Evolutionary conservation across 2,329 filamentous ascomycete genomes (phyloP).

Genomic region (Pseudogymnoascus sp.): DNA sequence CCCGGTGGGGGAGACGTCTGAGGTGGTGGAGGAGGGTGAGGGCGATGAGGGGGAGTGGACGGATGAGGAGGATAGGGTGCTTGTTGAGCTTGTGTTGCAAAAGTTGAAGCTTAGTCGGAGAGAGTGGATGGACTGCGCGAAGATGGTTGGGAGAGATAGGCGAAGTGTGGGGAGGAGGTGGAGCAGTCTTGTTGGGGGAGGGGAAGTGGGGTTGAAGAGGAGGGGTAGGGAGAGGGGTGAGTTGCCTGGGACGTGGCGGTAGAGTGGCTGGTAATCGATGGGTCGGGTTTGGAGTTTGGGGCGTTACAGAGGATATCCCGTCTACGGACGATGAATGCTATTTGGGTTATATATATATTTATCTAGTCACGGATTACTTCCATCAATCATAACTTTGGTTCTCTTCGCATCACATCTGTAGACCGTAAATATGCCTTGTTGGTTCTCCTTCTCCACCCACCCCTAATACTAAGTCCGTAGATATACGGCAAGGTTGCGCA

Average conservation of each 20-base stretch:
- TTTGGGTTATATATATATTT: conserved; percentile 3
- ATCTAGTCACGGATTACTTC: not conserved
- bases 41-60: conserved; percentile 44
- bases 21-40: conserved; percentile 36
- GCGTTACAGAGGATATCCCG: not conserved
- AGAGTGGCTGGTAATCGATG: not conserved
- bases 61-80: conserved; percentile 52
- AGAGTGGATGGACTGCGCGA: conserved; percentile 60
- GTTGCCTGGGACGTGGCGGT: conserved; percentile 49
- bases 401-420: not conserved
- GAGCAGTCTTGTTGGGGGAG: conserved; percentile 52
- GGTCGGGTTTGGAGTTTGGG: not conserved
- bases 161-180: conserved; percentile 49
- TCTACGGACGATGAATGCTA: conserved; percentile 3
- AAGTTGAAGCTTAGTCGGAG: conserved; percentile 55
- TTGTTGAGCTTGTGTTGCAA: conserved; percentile 59
- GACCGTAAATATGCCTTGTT: not conserved
- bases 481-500: no score
- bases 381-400: conserved; percentile 2
- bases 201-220: conserved; percentile 50
- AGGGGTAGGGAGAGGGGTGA: conserved; percentile 36
- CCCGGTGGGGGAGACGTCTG: conserved; percentile 26
- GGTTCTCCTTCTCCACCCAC: not conserved
- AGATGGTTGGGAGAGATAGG: conserved; percentile 52
- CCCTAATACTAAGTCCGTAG: no score